These are phyloP conservation scores for Ottelia alismoides DNA, from an alignment of 106 monocot genomes.

Conservation along the genomic window DNA sequence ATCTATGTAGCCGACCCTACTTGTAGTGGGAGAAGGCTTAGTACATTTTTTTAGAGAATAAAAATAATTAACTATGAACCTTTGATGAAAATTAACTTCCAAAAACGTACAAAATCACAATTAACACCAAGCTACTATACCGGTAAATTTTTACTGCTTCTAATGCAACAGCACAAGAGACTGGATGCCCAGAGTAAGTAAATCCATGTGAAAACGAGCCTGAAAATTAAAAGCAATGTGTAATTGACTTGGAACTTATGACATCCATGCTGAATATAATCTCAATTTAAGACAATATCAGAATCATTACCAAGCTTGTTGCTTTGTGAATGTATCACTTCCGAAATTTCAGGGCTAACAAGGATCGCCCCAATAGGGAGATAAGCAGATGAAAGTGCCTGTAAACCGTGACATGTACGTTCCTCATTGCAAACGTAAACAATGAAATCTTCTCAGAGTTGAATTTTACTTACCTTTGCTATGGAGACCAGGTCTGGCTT, in stretches of 20 bases:
- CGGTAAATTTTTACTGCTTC: conserved; percentile 90
- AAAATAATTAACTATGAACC: too few species aligned
- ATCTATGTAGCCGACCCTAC: too few species aligned
- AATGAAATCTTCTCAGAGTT: not conserved
- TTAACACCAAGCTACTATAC: conserved; percentile 24
- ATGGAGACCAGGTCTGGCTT: conserved; percentile 87
- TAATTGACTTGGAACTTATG: too few species aligned
- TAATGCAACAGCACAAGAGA: conserved; percentile 85
- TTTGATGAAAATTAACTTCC: too few species aligned
- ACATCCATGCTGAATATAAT: too few species aligned
- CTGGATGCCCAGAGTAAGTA: conserved; percentile 97
- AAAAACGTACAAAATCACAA: too few species aligned
- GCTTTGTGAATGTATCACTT: conserved; percentile 90
- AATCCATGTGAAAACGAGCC: conserved; percentile 96
- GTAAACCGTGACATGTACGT: not conserved
- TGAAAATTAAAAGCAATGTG: conserved; percentile 15
- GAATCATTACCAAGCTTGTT: conserved; percentile 67
- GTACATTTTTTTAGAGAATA: too few species aligned
- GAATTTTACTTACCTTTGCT: conserved; percentile 50
- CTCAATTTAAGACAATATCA: too few species aligned
- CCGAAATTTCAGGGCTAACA: conserved; percentile 89
- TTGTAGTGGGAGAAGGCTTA: too few species aligned
- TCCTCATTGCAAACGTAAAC: not conserved
- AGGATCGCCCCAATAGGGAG: conserved; percentile 89
- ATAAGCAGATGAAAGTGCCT: conserved; percentile 98